Conservation (phyloP, 257 asterid genomes). For the Solanum etuberosum region DNA sequence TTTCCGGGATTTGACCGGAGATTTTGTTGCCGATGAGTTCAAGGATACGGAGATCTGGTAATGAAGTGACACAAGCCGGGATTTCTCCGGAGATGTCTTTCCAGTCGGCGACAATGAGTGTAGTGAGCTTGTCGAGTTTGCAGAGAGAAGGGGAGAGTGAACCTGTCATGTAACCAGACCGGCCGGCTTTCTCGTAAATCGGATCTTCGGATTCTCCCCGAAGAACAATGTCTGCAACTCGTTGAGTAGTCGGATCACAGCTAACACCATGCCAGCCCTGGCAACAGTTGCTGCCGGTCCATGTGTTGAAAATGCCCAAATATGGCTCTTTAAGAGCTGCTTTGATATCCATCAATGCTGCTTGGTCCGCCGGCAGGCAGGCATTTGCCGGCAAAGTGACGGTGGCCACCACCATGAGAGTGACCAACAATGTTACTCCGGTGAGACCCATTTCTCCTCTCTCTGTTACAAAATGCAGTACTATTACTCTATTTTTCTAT, state of each 20-base stretch:
- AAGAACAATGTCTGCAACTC: constrained; percentile 72
- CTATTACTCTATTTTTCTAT: neutral
- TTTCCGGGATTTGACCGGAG: constrained; percentile 63
- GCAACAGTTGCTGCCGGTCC: constrained; percentile 85
- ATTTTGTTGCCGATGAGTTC: constrained; percentile 80
- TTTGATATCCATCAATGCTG: constrained; percentile 48
- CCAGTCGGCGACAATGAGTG: constrained; percentile 89
- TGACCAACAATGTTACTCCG: constrained; percentile 3
- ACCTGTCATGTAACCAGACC: constrained; percentile 95
- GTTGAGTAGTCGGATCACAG: constrained; percentile 71
- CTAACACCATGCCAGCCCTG: constrained; percentile 71
- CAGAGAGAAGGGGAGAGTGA: constrained; percentile 61
- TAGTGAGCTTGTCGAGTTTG: constrained; percentile 66
- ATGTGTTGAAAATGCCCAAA: constrained; percentile 64
- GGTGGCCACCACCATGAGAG: constrained; percentile 18
- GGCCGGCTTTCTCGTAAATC: constrained; percentile 71
- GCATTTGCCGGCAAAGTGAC: constrained; percentile 18
- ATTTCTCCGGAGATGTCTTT: constrained; percentile 71
- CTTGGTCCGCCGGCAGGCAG: constrained; percentile 64
- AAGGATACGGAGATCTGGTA: constrained; percentile 47
- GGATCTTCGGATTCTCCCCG: constrained; percentile 97
- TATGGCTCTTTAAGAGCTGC: constrained; percentile 68
- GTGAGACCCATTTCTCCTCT: neutral
- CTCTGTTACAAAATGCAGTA: neutral
- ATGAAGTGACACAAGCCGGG: constrained; percentile 58